Conservation (phyloP, 108 stramenopile genomes). For the Nitzschia putrida region DNA sequence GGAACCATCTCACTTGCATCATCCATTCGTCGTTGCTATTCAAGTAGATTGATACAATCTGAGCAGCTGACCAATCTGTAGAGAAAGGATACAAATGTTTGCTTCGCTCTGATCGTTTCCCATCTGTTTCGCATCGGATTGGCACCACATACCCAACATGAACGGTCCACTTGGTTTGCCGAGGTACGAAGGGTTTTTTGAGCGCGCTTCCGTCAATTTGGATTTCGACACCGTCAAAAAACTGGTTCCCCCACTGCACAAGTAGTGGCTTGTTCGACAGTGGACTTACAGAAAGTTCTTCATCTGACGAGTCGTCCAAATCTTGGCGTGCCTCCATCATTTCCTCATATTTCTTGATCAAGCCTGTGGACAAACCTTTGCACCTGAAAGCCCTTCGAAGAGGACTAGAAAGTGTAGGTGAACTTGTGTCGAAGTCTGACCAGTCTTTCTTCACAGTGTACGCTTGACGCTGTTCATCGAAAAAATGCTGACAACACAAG, state of each 20-base stretch:
- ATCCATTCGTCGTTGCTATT: conserved; percentile 41
- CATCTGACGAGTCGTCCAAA: not conserved
- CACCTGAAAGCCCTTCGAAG: conserved; percentile 1
- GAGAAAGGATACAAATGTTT: conserved; percentile 40
- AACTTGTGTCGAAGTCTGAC: not conserved
- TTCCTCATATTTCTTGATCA: conserved; percentile 5
- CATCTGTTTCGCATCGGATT: conserved; percentile 10
- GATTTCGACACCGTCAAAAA: conserved; percentile 23
- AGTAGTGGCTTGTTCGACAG: not conserved
- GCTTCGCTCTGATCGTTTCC: not conserved
- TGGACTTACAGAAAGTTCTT: conserved; percentile 3
- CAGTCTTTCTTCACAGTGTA: conserved; percentile 7
- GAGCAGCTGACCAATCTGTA: conserved; percentile 56
- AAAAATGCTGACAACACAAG: not conserved
- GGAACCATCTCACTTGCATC: conserved; percentile 61
- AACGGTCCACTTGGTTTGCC: conserved; percentile 23
- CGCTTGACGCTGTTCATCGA: not conserved
- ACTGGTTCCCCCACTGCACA: conserved; percentile 20
- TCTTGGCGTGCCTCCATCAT: not conserved
- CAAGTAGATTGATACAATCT: conserved; percentile 59
- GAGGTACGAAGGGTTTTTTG: conserved; percentile 1
- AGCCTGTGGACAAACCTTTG: not conserved
- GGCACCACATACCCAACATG: conserved; percentile 34
- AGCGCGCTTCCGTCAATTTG: conserved; percentile 18
- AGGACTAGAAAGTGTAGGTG: not conserved